Base-by-base conservation (phyloP, 225 moss, liverwort and hornwort genomes). In the Takakia lepidozioides region DNA sequence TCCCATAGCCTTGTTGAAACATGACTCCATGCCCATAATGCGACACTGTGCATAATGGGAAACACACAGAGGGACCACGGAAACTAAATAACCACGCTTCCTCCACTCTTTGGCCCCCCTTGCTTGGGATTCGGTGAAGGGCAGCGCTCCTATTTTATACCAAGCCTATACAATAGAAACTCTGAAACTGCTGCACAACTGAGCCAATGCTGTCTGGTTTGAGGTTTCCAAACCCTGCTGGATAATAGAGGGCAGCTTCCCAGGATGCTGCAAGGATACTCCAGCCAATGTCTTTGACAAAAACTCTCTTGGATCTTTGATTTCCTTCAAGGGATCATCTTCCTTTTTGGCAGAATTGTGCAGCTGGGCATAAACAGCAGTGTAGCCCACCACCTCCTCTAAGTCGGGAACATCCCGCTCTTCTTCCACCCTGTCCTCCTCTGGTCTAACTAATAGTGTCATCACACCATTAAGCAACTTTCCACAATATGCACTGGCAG, bases 301-400 rank as follows among this genome's bases (percentile, higher is more conserved):
- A 49, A 78, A 91, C 43, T 91, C 85, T 63, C 81, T 85, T 1
- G 87, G 62, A 54, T 91, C 91, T 45, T 78, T 81, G 5, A 91
- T 55, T 23, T 83, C 87, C 51, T 83, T 87, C 29, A 98, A 60
- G 46, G 98, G 98, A 40, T 98, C 98, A 14, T 91, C 98, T 60
- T 98, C 98, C 48, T 87, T 85, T 78, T 98, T 98, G 34, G 87
- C 82, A 20, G 98, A 90, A 48, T 98, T 98, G 65, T 91, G 78
- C 13, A 98, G 76, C 71, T 87, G 90, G 25, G 98, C 98, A 52
- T 83, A 98, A 0, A 85, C 90, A 30, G 98, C 90, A 29, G 73
- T 82, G 52, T 91, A 87, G 48, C 91, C 87, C 23, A 85, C 91
- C 24, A 91, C 98, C 61, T 98, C 98, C 46, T 98, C 98, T 75